Evolutionary conservation across 1,139 yeast species (phyloP).

Genomic region (Candida pseudoviswanathii): DNA sequence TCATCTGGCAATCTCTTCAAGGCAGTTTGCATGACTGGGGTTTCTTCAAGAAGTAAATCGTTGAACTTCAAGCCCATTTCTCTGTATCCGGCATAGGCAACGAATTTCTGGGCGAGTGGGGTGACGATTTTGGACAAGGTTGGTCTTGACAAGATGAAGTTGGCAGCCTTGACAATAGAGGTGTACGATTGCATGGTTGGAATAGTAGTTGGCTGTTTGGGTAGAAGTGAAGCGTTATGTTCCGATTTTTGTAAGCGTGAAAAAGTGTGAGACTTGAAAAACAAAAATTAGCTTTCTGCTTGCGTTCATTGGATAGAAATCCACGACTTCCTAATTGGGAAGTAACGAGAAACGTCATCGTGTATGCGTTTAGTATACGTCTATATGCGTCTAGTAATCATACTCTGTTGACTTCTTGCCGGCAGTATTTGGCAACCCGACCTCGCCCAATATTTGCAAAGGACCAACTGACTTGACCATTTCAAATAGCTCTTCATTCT

Average conservation of each 20-base stretch:
- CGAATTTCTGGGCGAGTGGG: constrained; percentile 78
- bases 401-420: constrained; percentile 37
- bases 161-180: constrained; percentile 79
- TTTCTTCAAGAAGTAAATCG: constrained; percentile 87
- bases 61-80: constrained; percentile 87
- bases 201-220: not conserved
- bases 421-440: constrained; percentile 66
- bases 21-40: constrained; percentile 84
- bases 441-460: constrained; percentile 49
- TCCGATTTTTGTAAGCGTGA: not conserved
- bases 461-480: constrained; percentile 47
- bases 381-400: constrained; percentile 27
- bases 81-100: constrained; percentile 85
- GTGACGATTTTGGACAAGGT: constrained; percentile 70
- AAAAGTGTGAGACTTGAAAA: constrained; percentile 1
- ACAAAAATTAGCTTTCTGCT: constrained; percentile 18
- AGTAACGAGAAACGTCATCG: too few species aligned
- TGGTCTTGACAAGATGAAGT: constrained; percentile 81
- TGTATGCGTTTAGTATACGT: too few species aligned
- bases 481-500: constrained; percentile 54
- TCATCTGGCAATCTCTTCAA: constrained; percentile 81
- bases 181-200: constrained; percentile 71
- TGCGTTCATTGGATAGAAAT: constrained; percentile 23
- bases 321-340: constrained; percentile 27
- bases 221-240: not conserved